Conservation (phyloP, 495 filamentous ascomycete species). For the Glutinoglossum americanum region DNA sequence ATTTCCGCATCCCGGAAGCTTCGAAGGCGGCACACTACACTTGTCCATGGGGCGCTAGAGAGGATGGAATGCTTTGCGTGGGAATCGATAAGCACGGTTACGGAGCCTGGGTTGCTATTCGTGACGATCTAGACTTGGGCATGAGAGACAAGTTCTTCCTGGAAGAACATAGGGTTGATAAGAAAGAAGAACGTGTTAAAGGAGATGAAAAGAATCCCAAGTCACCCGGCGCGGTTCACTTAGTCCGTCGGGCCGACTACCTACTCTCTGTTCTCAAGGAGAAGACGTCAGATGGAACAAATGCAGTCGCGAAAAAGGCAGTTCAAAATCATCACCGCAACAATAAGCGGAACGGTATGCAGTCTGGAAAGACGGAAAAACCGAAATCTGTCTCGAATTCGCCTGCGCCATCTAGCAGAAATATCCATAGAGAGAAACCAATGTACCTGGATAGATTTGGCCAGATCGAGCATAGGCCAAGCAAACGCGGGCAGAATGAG, state of each 20-base stretch:
- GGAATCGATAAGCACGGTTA: conserved; percentile 86
- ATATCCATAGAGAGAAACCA: not conserved
- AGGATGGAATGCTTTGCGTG: conserved; percentile 93
- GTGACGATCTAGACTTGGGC: conserved; percentile 71
- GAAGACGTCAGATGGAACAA: conserved; percentile 45
- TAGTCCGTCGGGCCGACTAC: conserved; percentile 88
- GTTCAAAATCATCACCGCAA: conserved; percentile 83
- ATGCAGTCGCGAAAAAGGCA: conserved; percentile 44
- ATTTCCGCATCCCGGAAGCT: conserved; percentile 76
- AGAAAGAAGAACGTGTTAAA: conserved; percentile 75
- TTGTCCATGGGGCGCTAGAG: conserved; percentile 72
- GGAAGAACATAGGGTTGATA: conserved; percentile 93
- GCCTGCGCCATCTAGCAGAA: conserved; percentile 26
- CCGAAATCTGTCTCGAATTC: conserved; percentile 26
- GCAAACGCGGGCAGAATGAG: not conserved
- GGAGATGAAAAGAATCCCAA: conserved; percentile 60
- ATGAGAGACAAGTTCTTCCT: conserved; percentile 88
- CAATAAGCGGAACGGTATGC: conserved; percentile 37
- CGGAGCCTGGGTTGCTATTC: conserved; percentile 79
- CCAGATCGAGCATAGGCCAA: not conserved
- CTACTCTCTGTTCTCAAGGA: conserved; percentile 74
- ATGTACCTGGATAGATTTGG: conserved; percentile 5
- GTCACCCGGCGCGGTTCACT: conserved; percentile 84
- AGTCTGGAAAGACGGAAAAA: not conserved
- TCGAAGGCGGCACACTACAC: conserved; percentile 72